Evolutionary conservation across 1,284 basidiomycete genomes (phyloP), one percentile per base, ranked within the genome.

Genomic region (Hemileia vastatrix): DNA sequence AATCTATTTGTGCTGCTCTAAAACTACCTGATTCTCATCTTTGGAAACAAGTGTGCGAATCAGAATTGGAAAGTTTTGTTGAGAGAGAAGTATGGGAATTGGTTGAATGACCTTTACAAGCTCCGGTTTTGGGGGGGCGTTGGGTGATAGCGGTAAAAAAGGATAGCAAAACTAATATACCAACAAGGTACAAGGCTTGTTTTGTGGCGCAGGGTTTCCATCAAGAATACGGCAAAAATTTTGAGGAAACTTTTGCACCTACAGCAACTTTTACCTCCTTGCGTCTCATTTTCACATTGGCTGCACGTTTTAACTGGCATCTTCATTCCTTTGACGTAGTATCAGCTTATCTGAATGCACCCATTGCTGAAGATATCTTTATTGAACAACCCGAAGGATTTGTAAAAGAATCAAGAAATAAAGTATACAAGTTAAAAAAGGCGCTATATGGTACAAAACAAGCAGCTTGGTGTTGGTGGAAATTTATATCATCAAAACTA

Each of bases 371-470:
- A 8, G 36, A 44, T 3, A 13, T 59, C 1, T 59, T 36, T n/a
- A 44, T 59, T 19, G 1, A 36, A 4, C 57, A 19, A 4, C 56
- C 56, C 2, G 23, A 44, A 9, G 56, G 56, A 1, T 23, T 44
- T 19, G 2, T 19, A 1, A n/a, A 24, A 4, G n/a, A n/a, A n/a
- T 2, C 5, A 18, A 3, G 13, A 4, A 21, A n/a, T 6, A 19
- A 15, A 6, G 57, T 52, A 2, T 19, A 52, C 8, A 52, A 53
- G 21, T 21, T 50, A 11, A 8, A n/a, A 2, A 57, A 49, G 19
- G 57, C 57, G 2, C 32, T 58, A 2, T 58, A 58, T 43, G 48
- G 57, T 3, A 51, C 49, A 8, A 23, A 43, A 15, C 47, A 58
- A 21, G 57, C 32, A 2, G 27, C 2, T 2, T 6, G 55, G 6